phyloP scores from a whole-genome alignment of 257 asterid genomes.

The Solanum appendiculatum region DNA sequence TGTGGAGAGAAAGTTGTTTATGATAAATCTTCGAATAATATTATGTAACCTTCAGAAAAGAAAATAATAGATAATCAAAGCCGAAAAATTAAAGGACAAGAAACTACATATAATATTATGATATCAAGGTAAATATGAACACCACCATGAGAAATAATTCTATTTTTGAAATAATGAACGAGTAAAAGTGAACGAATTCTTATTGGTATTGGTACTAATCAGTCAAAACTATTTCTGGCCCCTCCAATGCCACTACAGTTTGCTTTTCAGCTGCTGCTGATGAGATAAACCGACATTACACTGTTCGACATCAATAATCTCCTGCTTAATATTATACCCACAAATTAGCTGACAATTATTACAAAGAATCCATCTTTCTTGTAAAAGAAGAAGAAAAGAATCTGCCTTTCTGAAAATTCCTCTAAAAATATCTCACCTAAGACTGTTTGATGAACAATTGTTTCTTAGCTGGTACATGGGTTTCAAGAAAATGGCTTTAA shows the following conservation, averaged over 20 bases:
- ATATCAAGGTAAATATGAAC: no score
- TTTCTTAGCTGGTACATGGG: background rate
- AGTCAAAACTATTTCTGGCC: background rate
- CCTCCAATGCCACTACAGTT: background rate
- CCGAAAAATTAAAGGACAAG: no score
- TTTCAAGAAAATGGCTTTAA: background rate
- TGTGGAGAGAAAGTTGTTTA: no score
- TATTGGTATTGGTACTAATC: background rate
- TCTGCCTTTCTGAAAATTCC: background rate
- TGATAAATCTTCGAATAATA: rapidly evolving
- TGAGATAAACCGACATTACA: background rate
- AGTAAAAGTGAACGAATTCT: no score
- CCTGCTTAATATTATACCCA: background rate
- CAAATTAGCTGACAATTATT: background rate
- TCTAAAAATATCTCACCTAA: background rate
- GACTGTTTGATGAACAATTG: background rate
- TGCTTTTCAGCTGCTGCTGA: background rate
- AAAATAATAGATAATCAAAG: no score
- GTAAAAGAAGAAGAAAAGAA: background rate
- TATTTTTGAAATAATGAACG: background rate
- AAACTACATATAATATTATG: no score
- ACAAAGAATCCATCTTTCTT: background rate
- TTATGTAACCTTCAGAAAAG: no score
- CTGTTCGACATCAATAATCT: background rate
- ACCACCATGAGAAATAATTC: no score